A percentile compares a stretch with the other conserved stretches of the same genome.
These are phyloP conservation scores for Martensiomyces pterosporus DNA, from an alignment of 192 early-diverging fungal genomes.

Conservation along the genomic window DNA sequence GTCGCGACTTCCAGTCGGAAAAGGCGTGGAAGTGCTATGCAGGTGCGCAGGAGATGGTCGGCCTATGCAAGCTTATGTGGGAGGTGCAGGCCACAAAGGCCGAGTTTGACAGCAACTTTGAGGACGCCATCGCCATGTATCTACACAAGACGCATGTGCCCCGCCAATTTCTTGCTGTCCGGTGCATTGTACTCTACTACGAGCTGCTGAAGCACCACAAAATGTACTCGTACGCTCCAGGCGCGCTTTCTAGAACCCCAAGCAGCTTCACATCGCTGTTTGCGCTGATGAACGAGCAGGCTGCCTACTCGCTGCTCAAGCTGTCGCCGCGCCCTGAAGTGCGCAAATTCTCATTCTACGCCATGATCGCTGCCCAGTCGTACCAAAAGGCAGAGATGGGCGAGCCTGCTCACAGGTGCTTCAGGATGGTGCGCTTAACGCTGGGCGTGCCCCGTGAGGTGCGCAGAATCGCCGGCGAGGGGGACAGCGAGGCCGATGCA, in stretches of 20 bases:
- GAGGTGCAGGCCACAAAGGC: constrained; percentile 54
- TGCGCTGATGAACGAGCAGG: constrained; percentile 85
- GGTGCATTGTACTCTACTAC: constrained; percentile 72
- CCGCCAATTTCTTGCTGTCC: constrained; percentile 61
- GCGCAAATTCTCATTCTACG: constrained; percentile 86
- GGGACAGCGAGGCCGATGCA: background rate
- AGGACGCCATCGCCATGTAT: constrained; percentile 71
- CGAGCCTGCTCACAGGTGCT: constrained; percentile 75
- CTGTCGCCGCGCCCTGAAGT: constrained; percentile 57
- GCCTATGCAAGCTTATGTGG: constrained; percentile 71
- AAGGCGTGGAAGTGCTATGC: constrained; percentile 76
- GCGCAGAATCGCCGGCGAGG: too few species aligned
- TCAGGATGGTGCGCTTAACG: constrained; percentile 49
- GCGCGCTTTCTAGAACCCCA: constrained; percentile 45
- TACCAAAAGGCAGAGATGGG: constrained; percentile 74
- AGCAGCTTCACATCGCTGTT: constrained; percentile 57
- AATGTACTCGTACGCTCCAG: constrained; percentile 66
- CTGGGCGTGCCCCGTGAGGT: constrained; percentile 15
- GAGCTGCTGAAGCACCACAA: constrained; percentile 73
- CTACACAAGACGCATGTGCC: constrained; percentile 52
- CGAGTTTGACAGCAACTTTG: constrained; percentile 58
- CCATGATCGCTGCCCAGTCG: constrained; percentile 80
- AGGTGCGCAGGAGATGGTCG: constrained; percentile 88
- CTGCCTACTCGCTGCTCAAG: constrained; percentile 74
- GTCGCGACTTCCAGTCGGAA: constrained; percentile 77